phyloP scores from a whole-genome alignment of 1,139 yeast genomes.

The Kurtzmaniella quercitrusa region DNA sequence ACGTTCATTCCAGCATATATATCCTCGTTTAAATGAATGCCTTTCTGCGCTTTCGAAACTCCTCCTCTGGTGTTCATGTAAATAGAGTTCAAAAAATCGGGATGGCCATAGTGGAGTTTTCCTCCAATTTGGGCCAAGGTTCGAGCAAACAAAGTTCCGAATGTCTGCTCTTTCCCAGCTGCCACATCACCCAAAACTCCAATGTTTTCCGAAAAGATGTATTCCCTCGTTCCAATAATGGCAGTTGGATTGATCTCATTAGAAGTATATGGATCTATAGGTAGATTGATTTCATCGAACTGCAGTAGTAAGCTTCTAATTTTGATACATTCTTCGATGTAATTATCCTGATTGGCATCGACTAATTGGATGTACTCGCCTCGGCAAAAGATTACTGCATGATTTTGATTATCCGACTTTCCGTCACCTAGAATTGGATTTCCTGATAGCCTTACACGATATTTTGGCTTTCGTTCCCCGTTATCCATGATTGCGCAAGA shows the following conservation, averaged over 20 bases:
- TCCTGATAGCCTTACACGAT: conserved; percentile 46
- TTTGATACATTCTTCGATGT: conserved; percentile 52
- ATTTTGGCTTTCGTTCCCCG: conserved; percentile 39
- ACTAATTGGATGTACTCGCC: conserved; percentile 53
- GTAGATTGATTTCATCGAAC: conserved; percentile 40
- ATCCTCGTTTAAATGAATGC: conserved; percentile 53
- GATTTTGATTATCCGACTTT: conserved; percentile 54
- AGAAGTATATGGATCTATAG: conserved; percentile 29
- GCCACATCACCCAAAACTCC: conserved; percentile 56
- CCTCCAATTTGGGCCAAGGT: conserved; percentile 55
- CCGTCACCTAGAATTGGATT: conserved; percentile 57
- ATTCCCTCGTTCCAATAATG: conserved; percentile 52
- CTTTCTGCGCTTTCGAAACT: conserved; percentile 52
- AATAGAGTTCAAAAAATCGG: conserved; percentile 47
- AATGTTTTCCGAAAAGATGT: conserved; percentile 51
- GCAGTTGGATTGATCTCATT: conserved; percentile 43
- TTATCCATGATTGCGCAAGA: conserved; percentile 34
- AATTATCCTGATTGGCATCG: conserved; percentile 57
- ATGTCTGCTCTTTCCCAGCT: conserved; percentile 56
- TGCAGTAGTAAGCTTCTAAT: conserved; percentile 49
- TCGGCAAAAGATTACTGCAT: conserved; percentile 44
- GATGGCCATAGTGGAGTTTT: conserved; percentile 54
- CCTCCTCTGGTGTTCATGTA: conserved; percentile 58
- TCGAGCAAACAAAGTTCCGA: conserved; percentile 53
- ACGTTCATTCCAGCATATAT: conserved; percentile 58